These are phyloP conservation scores for Fusarium proliferatum DNA, from an alignment of 2,329 filamentous ascomycete species.

Conservation along the genomic window DNA sequence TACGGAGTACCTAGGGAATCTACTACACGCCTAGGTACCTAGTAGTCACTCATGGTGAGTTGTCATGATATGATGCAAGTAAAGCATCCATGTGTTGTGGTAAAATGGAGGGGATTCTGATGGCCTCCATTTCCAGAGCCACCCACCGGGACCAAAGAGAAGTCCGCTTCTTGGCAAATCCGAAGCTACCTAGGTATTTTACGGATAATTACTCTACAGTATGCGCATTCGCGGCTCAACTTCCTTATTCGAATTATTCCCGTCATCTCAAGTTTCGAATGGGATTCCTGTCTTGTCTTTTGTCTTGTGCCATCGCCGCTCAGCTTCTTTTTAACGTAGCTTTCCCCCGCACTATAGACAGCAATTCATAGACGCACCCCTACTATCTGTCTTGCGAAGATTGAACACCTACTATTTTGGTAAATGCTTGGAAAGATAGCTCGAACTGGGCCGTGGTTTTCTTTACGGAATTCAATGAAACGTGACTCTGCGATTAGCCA, in stretches of 20 bases:
- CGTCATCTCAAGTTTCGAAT: constrained; percentile 1
- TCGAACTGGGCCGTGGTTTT: background rate
- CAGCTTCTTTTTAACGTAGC: background rate
- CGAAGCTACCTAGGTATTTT: background rate
- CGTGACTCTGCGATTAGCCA: background rate
- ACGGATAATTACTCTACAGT: background rate
- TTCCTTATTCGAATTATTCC: constrained; percentile 28
- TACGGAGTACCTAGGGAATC: background rate
- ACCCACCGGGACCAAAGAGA: background rate
- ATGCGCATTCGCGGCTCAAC: constrained; percentile 7
- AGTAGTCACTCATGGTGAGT: background rate
- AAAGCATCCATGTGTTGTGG: background rate
- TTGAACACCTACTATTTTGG: constrained; percentile 24
- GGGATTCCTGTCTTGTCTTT: background rate
- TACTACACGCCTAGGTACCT: background rate
- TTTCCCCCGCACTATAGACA: constrained; percentile 9
- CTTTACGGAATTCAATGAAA: background rate
- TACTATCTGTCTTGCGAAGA: constrained; percentile 7
- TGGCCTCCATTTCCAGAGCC: background rate
- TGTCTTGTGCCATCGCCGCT: constrained; percentile 2
- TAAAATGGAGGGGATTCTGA: background rate
- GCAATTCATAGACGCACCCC: constrained; percentile 9
- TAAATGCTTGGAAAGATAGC: background rate
- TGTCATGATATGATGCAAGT: background rate
- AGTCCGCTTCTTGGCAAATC: constrained; percentile 21